Evolutionary conservation across 129 eudicot genomes (phyloP).

Genomic region (Flaveria linearis): DNA sequence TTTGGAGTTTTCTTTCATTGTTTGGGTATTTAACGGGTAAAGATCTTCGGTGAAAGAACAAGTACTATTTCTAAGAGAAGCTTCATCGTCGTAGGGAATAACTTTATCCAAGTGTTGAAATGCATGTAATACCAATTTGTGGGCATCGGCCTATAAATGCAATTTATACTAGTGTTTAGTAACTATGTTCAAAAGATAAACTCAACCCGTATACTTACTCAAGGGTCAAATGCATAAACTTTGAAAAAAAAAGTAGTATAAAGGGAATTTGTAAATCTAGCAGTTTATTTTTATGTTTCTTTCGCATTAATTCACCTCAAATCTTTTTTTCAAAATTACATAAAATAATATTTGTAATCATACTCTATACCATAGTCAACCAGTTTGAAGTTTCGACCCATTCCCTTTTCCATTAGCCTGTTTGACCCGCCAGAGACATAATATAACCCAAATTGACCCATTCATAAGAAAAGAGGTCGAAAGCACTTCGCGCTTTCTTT

Average conservation of each 20-base stretch:
- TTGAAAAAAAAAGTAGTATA: background rate
- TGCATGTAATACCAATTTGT: slow-evolving; percentile 56
- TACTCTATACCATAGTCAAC: too few relatives aligned
- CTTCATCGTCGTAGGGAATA: slow-evolving; percentile 53
- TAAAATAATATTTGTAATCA: background rate
- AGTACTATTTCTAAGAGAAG: slow-evolving; percentile 37
- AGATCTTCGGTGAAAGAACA: slow-evolving; percentile 37
- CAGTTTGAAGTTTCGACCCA: background rate
- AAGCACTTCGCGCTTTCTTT: background rate
- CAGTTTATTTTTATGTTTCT: background rate
- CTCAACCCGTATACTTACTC: background rate
- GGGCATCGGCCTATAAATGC: slow-evolving; percentile 56
- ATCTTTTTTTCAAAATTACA: background rate
- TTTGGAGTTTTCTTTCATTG: slow-evolving; percentile 28
- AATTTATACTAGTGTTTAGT: background rate
- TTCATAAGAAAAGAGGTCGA: background rate
- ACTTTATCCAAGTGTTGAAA: slow-evolving; percentile 60
- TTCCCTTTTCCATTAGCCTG: background rate
- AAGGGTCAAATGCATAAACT: background rate
- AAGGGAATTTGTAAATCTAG: too few relatives aligned
- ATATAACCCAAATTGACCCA: background rate
- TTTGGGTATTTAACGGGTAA: slow-evolving; percentile 35
- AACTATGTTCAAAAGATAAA: background rate
- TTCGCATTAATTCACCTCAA: background rate
- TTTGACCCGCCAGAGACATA: background rate